A percentile compares a stretch with the other conserved stretches of the same genome.
Conservation (phyloP, 768 basidiomycete species). For the Podaxis carcinomalis region DNA sequence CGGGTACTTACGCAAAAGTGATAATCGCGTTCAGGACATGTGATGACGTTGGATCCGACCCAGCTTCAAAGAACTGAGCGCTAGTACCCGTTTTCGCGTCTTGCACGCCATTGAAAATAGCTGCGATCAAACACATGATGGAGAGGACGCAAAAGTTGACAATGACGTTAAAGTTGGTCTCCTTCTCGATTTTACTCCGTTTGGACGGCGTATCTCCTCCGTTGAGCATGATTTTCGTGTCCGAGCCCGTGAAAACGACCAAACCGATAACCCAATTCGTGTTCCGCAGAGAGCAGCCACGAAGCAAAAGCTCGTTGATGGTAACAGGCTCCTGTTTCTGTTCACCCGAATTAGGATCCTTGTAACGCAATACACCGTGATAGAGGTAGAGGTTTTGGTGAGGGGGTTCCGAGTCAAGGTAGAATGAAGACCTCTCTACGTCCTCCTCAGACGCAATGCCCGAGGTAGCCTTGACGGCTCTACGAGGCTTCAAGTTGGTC, state of each 20-base stretch:
- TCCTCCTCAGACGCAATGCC: slow-evolving; percentile 83
- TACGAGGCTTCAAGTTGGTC: slow-evolving; percentile 91
- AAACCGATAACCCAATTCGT: slow-evolving; percentile 91
- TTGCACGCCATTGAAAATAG: slow-evolving; percentile 70
- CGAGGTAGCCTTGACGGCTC: slow-evolving; percentile 71
- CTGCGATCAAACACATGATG: slow-evolving; percentile 72
- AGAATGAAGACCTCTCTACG: slow-evolving; percentile 79
- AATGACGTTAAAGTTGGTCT: slow-evolving; percentile 97
- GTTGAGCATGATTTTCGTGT: slow-evolving; percentile 91
- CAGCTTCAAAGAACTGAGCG: slow-evolving; percentile 65
- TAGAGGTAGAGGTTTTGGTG: slow-evolving; percentile 92
- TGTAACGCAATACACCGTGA: slow-evolving; percentile 80
- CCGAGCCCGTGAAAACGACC: slow-evolving; percentile 91
- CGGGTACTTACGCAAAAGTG: slow-evolving; percentile 77
- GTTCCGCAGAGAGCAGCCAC: slow-evolving; percentile 87
- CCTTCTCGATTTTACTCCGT: slow-evolving; percentile 94
- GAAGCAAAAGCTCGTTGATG: slow-evolving; percentile 90
- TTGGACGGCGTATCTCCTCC: slow-evolving; percentile 95
- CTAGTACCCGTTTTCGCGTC: slow-evolving; percentile 62
- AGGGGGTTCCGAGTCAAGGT: slow-evolving; percentile 90
- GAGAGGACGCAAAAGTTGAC: slow-evolving; percentile 85
- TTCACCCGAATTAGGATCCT: slow-evolving; percentile 46
- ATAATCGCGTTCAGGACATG: slow-evolving; percentile 72
- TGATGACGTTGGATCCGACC: slow-evolving; percentile 57
- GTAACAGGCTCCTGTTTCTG: slow-evolving; percentile 65